Base-by-base conservation (phyloP, 106 monocot genomes). In the Chionographis japonica region DNA sequence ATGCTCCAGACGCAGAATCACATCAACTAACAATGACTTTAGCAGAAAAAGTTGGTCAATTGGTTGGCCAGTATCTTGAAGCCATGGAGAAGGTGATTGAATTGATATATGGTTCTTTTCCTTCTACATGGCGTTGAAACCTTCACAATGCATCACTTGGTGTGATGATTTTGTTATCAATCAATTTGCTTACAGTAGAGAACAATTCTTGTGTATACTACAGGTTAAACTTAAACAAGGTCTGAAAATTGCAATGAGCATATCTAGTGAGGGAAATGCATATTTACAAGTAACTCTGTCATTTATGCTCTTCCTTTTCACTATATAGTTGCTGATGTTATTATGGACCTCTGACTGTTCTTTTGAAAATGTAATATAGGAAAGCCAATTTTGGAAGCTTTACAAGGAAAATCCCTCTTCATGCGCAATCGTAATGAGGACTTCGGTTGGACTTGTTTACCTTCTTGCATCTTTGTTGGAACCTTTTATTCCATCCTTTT, bases 401-500 rank as follows among this genome's bases (percentile, higher is more conserved):
- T 97, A 74, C 68, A 97, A 84, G 60, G 86, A 97, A 78, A 83
- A 97, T 75, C 86, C 91, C 50, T 64, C 77, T 60, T 73, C 82
- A 40, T 97, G 97, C 68, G 80, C 89, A 8, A 74, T 85, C 69
- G 97, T 97, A 46, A 85, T 97, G 77, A 97, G 81, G 77, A 92
- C 97, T 63, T 83, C 97, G 35, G 86, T 66, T 54, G 97, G 97
- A 42, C 82, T 97, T 73, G 97, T 97, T 2, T 85, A 89, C 68
- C 84, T 97, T 61, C 86, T 97, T 76, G 92, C 97, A 52, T 81
- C 82, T 62, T 68, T 97, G 62, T 75, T 97, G 52, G 92, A 97
- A 69, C 97, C 97, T 70, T 97, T 92, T 63, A 97, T 97, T 84
- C 97, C 97, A 13, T 97, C 97, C 11, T 97, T 97, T 75, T 85